Evolutionary conservation across 176 grass and related monocot genomes (phyloP).

Genomic region (Urochloa ruziziensis): DNA sequence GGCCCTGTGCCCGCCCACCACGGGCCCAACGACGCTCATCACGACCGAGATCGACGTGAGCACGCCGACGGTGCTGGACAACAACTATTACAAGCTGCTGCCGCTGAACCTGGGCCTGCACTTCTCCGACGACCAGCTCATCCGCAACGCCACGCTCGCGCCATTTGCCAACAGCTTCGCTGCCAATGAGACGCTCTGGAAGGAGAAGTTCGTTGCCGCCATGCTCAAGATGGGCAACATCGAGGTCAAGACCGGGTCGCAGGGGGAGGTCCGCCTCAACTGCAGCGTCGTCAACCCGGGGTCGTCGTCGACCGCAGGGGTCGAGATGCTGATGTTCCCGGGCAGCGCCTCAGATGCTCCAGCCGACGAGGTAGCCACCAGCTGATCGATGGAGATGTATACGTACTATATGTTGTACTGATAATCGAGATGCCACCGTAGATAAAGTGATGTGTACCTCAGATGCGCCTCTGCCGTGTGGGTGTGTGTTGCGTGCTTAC

Average conservation of each 20-base stretch:
- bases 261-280: constrained; percentile 47
- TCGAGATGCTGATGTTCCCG: not conserved
- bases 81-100: constrained; percentile 69
- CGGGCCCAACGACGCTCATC: not conserved
- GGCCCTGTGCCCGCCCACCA: constrained; percentile 48
- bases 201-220: constrained; percentile 35
- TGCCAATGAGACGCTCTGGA: constrained; percentile 40
- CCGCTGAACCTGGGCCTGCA: constrained; percentile 52
- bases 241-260: constrained; percentile 11
- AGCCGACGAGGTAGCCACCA: not conserved
- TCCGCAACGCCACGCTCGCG: constrained; percentile 33
- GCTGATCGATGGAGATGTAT: not conserved
- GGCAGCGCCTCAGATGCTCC: not conserved
- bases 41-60: constrained; percentile 57
- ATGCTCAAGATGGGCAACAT: constrained; percentile 64
- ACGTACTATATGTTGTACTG: too few relatives aligned
- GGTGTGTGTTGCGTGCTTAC: too few relatives aligned
- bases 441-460: too few relatives aligned
- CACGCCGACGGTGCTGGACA: constrained; percentile 62
- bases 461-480: too few relatives aligned
- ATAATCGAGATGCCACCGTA: too few relatives aligned
- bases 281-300: constrained; percentile 42
- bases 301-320: not conserved
- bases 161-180: constrained; percentile 7
- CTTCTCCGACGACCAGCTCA: constrained; percentile 58